A percentile compares a stretch with the other conserved stretches of the same genome.
These are phyloP conservation scores for Trichoderma atroviride DNA, from an alignment of 2,329 filamentous ascomycete species.

Conservation along the genomic window DNA sequence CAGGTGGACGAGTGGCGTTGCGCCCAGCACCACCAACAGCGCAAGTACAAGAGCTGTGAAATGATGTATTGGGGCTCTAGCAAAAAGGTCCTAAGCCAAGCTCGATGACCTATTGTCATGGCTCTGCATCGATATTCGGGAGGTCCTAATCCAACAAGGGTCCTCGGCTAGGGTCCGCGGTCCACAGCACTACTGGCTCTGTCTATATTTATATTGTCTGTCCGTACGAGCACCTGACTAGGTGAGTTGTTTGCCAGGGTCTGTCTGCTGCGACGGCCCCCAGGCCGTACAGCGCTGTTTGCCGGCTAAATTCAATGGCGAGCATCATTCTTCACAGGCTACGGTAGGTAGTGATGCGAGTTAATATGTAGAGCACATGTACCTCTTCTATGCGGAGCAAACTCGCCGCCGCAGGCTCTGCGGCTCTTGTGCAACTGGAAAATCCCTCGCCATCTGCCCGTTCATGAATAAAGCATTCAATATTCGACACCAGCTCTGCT, in stretches of 20 bases:
- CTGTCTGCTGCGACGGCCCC: neutral
- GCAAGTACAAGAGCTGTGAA: neutral
- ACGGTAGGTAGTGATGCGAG: neutral
- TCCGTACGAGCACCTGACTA: neutral
- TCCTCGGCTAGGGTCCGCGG: neutral
- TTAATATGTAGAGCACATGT: neutral
- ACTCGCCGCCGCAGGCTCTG: neutral
- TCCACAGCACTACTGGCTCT: neutral
- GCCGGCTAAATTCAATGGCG: neutral
- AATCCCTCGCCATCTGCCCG: neutral
- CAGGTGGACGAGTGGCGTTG: constrained; percentile 10
- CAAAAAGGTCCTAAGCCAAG: constrained; percentile 6
- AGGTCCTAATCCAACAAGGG: neutral
- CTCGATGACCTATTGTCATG: neutral
- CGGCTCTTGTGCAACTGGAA: neutral
- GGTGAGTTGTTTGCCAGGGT: neutral
- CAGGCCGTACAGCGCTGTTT: neutral
- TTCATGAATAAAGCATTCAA: neutral
- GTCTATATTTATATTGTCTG: neutral
- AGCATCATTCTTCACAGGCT: neutral
- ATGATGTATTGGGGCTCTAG: neutral
- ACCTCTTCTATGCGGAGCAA: neutral
- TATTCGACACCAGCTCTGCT: neutral
- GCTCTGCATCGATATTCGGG: neutral
- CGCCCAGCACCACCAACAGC: neutral